Evolutionary conservation across 2,329 filamentous ascomycete genomes (phyloP).

Genomic region (Sclerotinia minor): DNA sequence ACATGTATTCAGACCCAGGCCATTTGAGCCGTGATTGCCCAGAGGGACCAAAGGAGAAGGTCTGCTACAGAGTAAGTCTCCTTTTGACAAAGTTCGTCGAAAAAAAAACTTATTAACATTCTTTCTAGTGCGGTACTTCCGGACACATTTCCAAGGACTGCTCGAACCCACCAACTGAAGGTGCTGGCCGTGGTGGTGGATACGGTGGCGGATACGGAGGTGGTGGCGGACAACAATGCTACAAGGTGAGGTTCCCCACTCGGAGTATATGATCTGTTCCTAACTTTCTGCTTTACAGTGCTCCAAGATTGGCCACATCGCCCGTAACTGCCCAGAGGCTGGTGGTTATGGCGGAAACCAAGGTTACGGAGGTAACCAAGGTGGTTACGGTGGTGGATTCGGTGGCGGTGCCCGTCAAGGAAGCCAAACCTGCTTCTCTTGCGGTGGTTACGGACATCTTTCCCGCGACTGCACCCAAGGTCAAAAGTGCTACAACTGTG

Average conservation of each 20-base stretch:
- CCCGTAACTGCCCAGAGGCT: constrained; percentile 77
- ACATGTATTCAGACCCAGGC: constrained; percentile 54
- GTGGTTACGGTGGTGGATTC: constrained; percentile 44
- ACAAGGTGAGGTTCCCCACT: constrained; percentile 57
- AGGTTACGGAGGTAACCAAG: constrained; percentile 44
- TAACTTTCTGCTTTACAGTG: constrained; percentile 55
- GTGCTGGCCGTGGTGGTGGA: constrained; percentile 38
- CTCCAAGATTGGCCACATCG: constrained; percentile 93
- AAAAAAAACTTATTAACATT: background rate
- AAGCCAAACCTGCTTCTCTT: constrained; percentile 94
- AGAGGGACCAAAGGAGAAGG: constrained; percentile 83
- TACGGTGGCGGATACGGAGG: constrained; percentile 43
- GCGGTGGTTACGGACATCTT: constrained; percentile 96
- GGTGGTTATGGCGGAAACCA: constrained; percentile 44
- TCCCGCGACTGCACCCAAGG: constrained; percentile 96
- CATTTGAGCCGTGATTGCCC: constrained; percentile 92
- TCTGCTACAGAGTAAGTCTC: constrained; percentile 60
- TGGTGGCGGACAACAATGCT: constrained; percentile 70
- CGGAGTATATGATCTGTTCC: background rate
- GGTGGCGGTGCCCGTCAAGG: constrained; percentile 53
- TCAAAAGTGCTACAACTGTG: constrained; percentile 99
- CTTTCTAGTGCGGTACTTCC: constrained; percentile 63
- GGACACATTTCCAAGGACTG: constrained; percentile 88
- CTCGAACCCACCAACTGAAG: constrained; percentile 41
- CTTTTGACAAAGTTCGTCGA: background rate